Percentiles rank a stretch among this genome's conserved stretches.
Conservation (phyloP, 495 filamentous ascomycete genomes). For the Chaetomium tenue region DNA sequence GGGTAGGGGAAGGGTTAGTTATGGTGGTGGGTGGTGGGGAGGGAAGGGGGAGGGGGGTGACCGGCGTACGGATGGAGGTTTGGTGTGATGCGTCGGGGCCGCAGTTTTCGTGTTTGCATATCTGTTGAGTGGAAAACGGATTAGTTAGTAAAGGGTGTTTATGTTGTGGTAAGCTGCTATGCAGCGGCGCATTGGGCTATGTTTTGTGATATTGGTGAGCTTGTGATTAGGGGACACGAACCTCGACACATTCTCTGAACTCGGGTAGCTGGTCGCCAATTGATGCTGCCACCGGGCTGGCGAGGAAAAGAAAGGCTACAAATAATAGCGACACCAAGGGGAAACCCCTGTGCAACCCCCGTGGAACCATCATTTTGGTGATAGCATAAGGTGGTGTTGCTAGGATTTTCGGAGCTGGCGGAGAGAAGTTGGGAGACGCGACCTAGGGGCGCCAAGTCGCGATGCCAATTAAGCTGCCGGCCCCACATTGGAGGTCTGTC, state of each 20-base stretch:
- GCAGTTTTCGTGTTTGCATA: constrained; percentile 82
- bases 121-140: constrained; percentile 48
- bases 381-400: constrained; percentile 8
- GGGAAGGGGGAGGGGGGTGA: constrained; percentile 5
- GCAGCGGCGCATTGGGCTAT: neutral
- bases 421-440: constrained; percentile 5
- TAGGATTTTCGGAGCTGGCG: neutral
- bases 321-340: constrained; percentile 32
- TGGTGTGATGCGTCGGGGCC: constrained; percentile 39
- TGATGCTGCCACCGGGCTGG: constrained; percentile 61
- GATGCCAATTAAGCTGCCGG: neutral
- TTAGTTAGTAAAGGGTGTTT: constrained; percentile 11
- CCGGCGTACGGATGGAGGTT: constrained; percentile 55
- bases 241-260: constrained; percentile 84
- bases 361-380: constrained; percentile 25
- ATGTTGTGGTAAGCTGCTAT: neutral
- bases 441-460: neutral
- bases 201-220: neutral
- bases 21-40: neutral
- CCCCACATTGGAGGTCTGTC: neutral
- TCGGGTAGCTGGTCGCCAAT: constrained; percentile 84
- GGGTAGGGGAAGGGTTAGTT: neutral
- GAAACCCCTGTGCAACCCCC: constrained; percentile 19
- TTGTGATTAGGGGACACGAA: constrained; percentile 39
- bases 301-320: constrained; percentile 46